phyloP scores from a whole-genome alignment of 345 rosid genomes.

The Syzygium oleosum region DNA sequence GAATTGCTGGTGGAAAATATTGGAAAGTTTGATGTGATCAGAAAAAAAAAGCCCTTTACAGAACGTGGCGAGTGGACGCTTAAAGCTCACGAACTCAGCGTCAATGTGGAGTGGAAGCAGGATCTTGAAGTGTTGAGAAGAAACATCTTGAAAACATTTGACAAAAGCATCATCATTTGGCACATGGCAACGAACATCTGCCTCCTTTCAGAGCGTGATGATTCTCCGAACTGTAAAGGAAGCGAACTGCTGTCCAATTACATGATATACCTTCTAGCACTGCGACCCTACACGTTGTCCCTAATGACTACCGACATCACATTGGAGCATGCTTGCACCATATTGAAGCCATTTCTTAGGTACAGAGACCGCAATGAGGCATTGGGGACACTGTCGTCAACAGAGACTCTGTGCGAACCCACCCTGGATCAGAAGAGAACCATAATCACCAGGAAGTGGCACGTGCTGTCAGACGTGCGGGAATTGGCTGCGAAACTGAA shows the following conservation, averaged over 20 bases:
- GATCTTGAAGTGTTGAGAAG: not conserved
- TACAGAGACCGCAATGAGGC: not conserved
- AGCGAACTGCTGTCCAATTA: conserved; percentile 1
- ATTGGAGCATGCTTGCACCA: not conserved
- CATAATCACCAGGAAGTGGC: not conserved
- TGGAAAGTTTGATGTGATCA: not conserved
- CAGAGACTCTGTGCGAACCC: not conserved
- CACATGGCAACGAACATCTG: not conserved
- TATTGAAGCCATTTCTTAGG: not conserved
- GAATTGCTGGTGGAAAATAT: not conserved
- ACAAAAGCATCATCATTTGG: conserved; percentile 2
- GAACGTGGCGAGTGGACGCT: not conserved
- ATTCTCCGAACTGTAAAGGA: not conserved
- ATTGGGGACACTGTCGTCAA: not conserved
- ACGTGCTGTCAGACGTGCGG: not conserved
- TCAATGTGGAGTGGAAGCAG: not conserved
- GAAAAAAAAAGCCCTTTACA: not conserved
- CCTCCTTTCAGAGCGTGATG: not conserved
- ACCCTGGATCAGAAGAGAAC: not conserved
- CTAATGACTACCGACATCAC: not conserved
- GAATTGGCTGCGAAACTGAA: not conserved
- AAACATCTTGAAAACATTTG: not conserved
- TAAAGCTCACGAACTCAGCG: rapidly evolving
- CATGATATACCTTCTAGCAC: conserved; percentile 1
- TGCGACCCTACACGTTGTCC: not conserved